Conservation (phyloP, 768 basidiomycete genomes). For the Suillus subalutaceus region DNA sequence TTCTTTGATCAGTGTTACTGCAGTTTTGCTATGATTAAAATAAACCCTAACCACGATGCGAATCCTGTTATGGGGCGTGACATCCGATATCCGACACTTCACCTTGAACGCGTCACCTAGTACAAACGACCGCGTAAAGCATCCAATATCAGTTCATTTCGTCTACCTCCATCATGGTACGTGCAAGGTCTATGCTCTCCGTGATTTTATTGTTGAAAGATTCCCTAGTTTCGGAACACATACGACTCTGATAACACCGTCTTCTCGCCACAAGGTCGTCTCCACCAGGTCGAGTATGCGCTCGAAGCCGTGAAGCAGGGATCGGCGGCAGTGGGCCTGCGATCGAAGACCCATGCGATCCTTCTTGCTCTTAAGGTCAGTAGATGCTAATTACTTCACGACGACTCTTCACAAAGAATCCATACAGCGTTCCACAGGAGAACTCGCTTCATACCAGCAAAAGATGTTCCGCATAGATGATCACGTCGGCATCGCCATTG, state of each 20-base stretch:
- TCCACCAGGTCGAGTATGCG: conserved; percentile 98
- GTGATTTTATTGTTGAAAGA: conserved; percentile 11
- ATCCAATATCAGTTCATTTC: conserved; percentile 17
- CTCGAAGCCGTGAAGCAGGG: conserved; percentile 99
- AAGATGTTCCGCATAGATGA: conserved; percentile 99
- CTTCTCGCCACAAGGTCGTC: conserved; percentile 93
- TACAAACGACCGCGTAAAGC: conserved; percentile 7
- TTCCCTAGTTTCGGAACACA: conserved; percentile 82
- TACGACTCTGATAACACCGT: conserved; percentile 99
- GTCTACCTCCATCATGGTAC: conserved; percentile 32
- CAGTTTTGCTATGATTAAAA: neutral
- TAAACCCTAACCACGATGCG: conserved; percentile 5
- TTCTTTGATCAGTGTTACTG: neutral
- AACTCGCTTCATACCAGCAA: conserved; percentile 99
- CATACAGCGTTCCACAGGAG: conserved; percentile 92
- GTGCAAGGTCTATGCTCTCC: conserved; percentile 15
- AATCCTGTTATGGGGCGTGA: neutral
- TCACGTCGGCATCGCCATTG: conserved; percentile 99
- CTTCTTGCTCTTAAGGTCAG: conserved; percentile 90
- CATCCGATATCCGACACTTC: conserved; percentile 20
- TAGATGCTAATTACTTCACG: conserved; percentile 1
- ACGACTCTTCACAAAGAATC: conserved; percentile 11
- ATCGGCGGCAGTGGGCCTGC: conserved; percentile 95
- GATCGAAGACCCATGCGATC: conserved; percentile 94
- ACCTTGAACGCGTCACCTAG: conserved; percentile 36